Evolutionary conservation across 768 basidiomycete genomes (phyloP).

Genomic region (Suillus subalutaceus): DNA sequence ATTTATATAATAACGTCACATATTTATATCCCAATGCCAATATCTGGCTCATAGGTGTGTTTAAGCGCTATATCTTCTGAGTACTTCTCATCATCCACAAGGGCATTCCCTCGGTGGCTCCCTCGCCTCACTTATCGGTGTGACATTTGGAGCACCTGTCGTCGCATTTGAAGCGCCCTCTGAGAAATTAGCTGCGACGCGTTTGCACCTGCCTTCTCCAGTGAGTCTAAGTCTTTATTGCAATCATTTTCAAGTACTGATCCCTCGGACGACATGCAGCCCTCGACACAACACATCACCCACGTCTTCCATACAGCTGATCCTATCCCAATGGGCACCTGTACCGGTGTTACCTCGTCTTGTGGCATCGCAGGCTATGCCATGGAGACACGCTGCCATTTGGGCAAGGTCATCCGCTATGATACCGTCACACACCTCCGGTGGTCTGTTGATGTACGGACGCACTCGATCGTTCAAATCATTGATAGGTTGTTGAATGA

Average conservation of each 20-base stretch:
- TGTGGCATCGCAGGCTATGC: constrained; percentile 90
- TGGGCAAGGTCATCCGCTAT: constrained; percentile 80
- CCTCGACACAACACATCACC: constrained; percentile 73
- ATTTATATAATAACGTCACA: constrained; percentile 90
- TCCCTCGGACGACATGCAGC: constrained; percentile 40
- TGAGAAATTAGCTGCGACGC: constrained; percentile 67
- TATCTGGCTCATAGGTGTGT: constrained; percentile 82
- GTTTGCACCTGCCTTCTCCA: constrained; percentile 87
- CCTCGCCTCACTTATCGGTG: constrained; percentile 79
- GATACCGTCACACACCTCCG: constrained; percentile 82
- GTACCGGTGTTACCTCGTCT: constrained; percentile 72
- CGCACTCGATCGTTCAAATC: constrained; percentile 70
- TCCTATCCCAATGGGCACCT: constrained; percentile 87
- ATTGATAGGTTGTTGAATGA: constrained; percentile 66
- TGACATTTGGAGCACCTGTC: constrained; percentile 91
- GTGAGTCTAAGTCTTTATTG: constrained; percentile 40
- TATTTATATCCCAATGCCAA: constrained; percentile 87
- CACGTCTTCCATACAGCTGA: constrained; percentile 95
- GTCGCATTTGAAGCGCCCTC: constrained; percentile 89
- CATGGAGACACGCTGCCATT: constrained; percentile 84
- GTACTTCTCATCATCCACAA: constrained; percentile 10
- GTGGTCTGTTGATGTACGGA: constrained; percentile 78
- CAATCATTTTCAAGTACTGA: constrained; percentile 6
- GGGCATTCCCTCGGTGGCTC: constrained; percentile 86
- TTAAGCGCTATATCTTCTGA: constrained; percentile 7